Evolutionary conservation across 306 rosid species (phyloP).

Genomic region (Medicago arabica): DNA sequence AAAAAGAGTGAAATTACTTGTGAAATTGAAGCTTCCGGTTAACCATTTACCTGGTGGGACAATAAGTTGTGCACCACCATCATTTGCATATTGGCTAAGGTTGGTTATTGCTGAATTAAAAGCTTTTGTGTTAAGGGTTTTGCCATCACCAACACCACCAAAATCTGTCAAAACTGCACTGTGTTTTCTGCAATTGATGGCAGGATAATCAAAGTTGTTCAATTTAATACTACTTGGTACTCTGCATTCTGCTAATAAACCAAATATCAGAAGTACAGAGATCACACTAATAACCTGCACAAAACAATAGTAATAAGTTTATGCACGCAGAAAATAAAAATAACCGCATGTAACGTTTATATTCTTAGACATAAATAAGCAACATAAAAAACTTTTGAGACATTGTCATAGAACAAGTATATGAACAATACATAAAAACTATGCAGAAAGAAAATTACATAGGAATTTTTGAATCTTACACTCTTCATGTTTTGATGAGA

Average conservation of each 20-base stretch:
- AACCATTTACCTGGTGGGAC: constrained; percentile 86
- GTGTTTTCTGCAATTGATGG: constrained; percentile 66
- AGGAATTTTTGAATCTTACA: neutral
- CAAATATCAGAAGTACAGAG: constrained; percentile 17
- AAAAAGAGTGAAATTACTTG: constrained; percentile 83
- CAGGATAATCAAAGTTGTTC: constrained; percentile 22
- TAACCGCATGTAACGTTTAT: neutral
- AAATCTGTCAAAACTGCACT: constrained; percentile 64
- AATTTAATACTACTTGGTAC: too few relatives aligned
- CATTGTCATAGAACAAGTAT: too few relatives aligned
- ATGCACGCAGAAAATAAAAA: neutral
- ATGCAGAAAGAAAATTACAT: neutral
- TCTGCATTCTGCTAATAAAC: constrained; percentile 43
- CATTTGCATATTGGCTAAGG: constrained; percentile 53
- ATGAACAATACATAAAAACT: neutral
- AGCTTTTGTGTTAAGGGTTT: constrained; percentile 70
- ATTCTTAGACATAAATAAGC: neutral
- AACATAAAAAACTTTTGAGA: neutral
- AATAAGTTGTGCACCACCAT: constrained; percentile 68
- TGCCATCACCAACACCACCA: constrained; percentile 86
- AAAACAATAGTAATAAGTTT: neutral
- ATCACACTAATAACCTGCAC: constrained; percentile 37
- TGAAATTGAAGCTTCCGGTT: constrained; percentile 84
- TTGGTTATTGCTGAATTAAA: constrained; percentile 59
- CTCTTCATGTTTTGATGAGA: constrained; percentile 3